Evolutionary conservation across 1,139 yeast genomes (phyloP).

Genomic region (Suhomyces taliae): DNA sequence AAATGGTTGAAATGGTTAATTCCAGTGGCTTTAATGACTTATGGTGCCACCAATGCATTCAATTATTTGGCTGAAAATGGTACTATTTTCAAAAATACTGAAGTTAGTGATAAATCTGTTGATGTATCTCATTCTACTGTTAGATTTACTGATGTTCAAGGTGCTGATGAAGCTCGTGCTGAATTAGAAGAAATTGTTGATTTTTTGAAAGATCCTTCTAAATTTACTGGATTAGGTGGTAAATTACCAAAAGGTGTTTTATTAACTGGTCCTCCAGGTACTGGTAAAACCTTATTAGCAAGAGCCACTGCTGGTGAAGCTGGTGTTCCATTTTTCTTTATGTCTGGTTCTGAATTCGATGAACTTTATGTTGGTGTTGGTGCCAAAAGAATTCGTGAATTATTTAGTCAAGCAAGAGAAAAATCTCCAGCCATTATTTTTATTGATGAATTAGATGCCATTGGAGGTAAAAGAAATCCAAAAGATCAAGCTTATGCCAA

Average conservation of each 20-base stretch:
- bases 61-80: slow-evolving; percentile 84
- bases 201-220: slow-evolving; percentile 91
- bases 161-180: slow-evolving; percentile 97
- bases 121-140: slow-evolving; percentile 89
- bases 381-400: slow-evolving; percentile 94
- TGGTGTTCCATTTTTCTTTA: slow-evolving; percentile 96
- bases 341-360: slow-evolving; percentile 98
- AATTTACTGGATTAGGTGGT: slow-evolving; percentile 95
- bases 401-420: slow-evolving; percentile 89
- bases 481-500: slow-evolving; percentile 97
- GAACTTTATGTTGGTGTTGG: slow-evolving; percentile 99
- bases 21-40: slow-evolving; percentile 71
- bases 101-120: slow-evolving; percentile 71
- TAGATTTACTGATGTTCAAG: slow-evolving; percentile 89
- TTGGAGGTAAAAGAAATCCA: slow-evolving; percentile 97
- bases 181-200: slow-evolving; percentile 97
- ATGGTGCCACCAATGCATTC: slow-evolving; percentile 74
- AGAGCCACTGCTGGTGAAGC: slow-evolving; percentile 99
- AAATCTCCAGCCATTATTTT: slow-evolving; percentile 96
- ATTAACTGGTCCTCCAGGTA: slow-evolving; percentile 98
- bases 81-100: slow-evolving; percentile 74
- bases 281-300: slow-evolving; percentile 96
- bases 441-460: slow-evolving; percentile 96
- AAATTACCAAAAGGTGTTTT: slow-evolving; percentile 95
- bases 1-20: slow-evolving; percentile 90